These are phyloP conservation scores for Ceratocystis albifundus DNA, from an alignment of 2,329 filamentous ascomycete genomes.

Conservation along the genomic window DNA sequence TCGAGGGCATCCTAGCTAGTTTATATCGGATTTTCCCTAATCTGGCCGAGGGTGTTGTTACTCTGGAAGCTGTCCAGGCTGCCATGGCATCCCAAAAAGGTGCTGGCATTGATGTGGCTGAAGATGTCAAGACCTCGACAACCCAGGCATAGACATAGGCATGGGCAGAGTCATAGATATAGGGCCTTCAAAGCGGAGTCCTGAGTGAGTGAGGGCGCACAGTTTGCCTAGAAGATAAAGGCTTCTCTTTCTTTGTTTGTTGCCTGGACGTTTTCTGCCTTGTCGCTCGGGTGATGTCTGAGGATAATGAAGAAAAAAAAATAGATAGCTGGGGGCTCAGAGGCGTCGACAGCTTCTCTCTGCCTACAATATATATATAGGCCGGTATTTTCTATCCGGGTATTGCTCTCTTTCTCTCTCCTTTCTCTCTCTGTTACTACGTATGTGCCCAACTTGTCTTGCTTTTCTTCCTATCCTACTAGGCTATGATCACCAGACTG, in stretches of 20 bases:
- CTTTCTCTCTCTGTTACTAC: neutral
- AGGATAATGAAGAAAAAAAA: neutral
- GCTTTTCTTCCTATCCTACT: too few species aligned
- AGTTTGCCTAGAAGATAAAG: neutral
- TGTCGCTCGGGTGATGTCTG: neutral
- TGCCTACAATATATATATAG: constrained; percentile 12
- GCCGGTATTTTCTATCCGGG: neutral
- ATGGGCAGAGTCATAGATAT: neutral
- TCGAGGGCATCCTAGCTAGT: constrained; percentile 55
- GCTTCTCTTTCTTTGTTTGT: neutral
- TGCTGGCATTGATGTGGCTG: constrained; percentile 24
- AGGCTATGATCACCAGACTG: too few species aligned
- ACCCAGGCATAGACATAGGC: neutral
- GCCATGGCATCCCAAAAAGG: neutral
- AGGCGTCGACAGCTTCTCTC: neutral
- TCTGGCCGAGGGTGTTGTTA: constrained; percentile 42
- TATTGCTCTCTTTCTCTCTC: neutral
- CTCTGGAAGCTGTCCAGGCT: constrained; percentile 43
- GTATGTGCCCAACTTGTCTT: too few species aligned
- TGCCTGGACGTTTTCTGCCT: neutral
- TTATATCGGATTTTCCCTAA: constrained; percentile 47
- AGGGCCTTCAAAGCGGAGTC: too few species aligned
- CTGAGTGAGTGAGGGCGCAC: neutral
- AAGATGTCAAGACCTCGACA: neutral
- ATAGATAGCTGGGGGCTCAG: neutral